These are phyloP conservation scores for Epichloe festucae DNA, from an alignment of 2,329 filamentous ascomycete species.

Conservation along the genomic window DNA sequence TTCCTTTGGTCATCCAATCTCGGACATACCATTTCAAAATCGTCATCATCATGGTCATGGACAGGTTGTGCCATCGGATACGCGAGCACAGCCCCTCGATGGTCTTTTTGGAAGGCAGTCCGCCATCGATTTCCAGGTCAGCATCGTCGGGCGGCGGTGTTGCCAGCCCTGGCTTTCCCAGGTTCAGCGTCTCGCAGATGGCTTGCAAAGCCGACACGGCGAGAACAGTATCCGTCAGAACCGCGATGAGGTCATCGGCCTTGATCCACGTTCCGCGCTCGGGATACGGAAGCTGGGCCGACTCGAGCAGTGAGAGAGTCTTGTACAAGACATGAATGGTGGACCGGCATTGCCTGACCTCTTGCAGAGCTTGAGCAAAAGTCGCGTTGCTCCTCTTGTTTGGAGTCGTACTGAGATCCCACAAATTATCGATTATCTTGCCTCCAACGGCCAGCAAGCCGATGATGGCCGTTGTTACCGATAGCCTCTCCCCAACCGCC, in stretches of 20 bases:
- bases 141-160: conserved; percentile 5
- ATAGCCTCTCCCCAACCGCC: conserved; percentile 15
- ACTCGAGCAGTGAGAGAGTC: conserved; percentile 20
- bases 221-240: conserved; percentile 23
- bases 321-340: conserved; percentile 24
- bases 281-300: conserved; percentile 20
- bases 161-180: neutral
- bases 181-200: conserved; percentile 12
- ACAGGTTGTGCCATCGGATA: conserved; percentile 24
- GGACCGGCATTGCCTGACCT: conserved; percentile 25
- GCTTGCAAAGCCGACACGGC: conserved; percentile 21
- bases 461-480: conserved; percentile 23
- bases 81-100: conserved; percentile 19
- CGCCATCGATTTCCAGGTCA: neutral
- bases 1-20: neutral
- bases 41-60: conserved; percentile 27
- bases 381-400: conserved; percentile 12
- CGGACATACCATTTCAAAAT: conserved; percentile 24
- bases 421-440: conserved; percentile 21
- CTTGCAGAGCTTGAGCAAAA: conserved; percentile 20
- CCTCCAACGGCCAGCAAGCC: conserved; percentile 24
- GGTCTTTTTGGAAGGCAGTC: conserved; percentile 13
- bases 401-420: conserved; percentile 21
- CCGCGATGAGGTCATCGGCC: conserved; percentile 21
- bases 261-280: conserved; percentile 23